A percentile compares a stretch with the other conserved stretches of the same genome.
Evolutionary conservation across 2,329 filamentous ascomycete species (phyloP).

Genomic region (Chaetomium strumarium): DNA sequence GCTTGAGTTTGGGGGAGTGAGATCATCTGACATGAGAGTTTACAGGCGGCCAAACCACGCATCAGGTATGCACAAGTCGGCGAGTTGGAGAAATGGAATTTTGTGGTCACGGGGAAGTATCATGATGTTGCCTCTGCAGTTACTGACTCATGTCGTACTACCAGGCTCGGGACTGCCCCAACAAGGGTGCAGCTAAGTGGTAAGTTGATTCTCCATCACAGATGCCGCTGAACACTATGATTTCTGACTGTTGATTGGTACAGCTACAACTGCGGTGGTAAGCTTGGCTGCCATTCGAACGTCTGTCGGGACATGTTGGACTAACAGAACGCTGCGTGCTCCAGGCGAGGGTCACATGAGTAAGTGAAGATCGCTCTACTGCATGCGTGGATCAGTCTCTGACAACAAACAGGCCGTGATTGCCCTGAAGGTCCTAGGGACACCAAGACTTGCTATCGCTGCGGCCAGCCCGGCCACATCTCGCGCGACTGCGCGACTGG

Average conservation of each 20-base stretch:
- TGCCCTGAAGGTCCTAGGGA: slow-evolving; percentile 87
- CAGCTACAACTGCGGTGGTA: slow-evolving; percentile 78
- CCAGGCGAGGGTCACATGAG: slow-evolving; percentile 68
- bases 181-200: slow-evolving; percentile 77
- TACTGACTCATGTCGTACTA: slow-evolving; percentile 3
- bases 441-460: slow-evolving; percentile 71
- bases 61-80: slow-evolving; percentile 56
- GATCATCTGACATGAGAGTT: slow-evolving; percentile 30
- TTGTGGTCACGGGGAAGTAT: slow-evolving; percentile 17
- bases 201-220: slow-evolving; percentile 38
- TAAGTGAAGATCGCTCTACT: slow-evolving; percentile 38
- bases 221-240: not conserved
- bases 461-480: slow-evolving; percentile 81
- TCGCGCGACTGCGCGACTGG: slow-evolving; percentile 74
- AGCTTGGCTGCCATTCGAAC: slow-evolving; percentile 30
- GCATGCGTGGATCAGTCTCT: not conserved
- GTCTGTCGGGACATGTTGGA: slow-evolving; percentile 17
- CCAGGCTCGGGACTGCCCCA: slow-evolving; percentile 79
- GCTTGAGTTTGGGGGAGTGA: slow-evolving; percentile 25
- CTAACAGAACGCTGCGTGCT: slow-evolving; percentile 24
- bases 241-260: slow-evolving; percentile 14
- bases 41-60: slow-evolving; percentile 64
- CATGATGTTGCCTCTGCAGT: slow-evolving; percentile 3
- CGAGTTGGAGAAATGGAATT: slow-evolving; percentile 15
- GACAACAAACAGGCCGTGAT: slow-evolving; percentile 61